Evolutionary conservation across 2,329 filamentous ascomycete genomes (phyloP).

Genomic region (Cadophora malorum): DNA sequence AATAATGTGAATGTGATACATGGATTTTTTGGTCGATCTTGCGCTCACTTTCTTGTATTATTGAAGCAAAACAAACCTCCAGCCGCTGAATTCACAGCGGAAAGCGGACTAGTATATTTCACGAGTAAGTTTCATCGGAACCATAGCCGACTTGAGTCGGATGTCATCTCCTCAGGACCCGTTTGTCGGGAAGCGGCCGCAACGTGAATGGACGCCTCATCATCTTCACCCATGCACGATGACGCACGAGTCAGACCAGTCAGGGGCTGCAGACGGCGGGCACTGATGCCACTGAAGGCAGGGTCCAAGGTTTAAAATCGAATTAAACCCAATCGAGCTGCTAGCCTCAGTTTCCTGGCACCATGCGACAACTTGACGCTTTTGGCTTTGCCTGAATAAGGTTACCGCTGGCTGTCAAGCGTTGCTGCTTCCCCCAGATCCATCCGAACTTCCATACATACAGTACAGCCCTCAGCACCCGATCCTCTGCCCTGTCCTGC

Average conservation of each 20-base stretch:
- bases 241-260: background rate
- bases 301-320: background rate
- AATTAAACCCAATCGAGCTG: background rate
- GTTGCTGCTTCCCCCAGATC: background rate
- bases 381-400: constrained; percentile 5
- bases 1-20: no score
- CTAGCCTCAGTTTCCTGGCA: background rate
- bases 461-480: no score
- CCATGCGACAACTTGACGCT: background rate
- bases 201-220: background rate
- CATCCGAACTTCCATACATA: background rate
- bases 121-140: background rate
- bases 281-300: background rate
- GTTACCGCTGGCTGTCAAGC: background rate
- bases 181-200: constrained; percentile 8
- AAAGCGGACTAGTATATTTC: background rate
- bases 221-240: background rate
- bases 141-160: constrained; percentile 6
- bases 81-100: background rate
- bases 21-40: no score
- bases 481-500: background rate
- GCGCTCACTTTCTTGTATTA: background rate
- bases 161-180: constrained; percentile 4
- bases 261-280: background rate
- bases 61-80: background rate